Evolutionary conservation across 2,329 filamentous ascomycete genomes (phyloP).

Genomic region (Dendrostoma leiphaemia): DNA sequence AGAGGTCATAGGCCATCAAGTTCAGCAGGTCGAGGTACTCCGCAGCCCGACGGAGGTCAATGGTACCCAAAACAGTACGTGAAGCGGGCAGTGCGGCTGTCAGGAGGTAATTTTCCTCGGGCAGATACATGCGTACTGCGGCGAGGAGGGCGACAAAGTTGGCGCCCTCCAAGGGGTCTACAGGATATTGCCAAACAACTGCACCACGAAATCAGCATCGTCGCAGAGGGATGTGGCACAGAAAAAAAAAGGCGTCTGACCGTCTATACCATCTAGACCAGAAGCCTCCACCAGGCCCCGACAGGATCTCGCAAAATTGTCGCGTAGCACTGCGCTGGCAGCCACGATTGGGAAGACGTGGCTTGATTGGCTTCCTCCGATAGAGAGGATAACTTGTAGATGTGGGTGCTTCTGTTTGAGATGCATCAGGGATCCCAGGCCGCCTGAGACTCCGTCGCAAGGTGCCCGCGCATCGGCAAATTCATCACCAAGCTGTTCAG

Average conservation of each 20-base stretch:
- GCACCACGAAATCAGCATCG: not conserved
- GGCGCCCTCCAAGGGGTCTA: constrained; percentile 61
- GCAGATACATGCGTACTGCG: constrained; percentile 64
- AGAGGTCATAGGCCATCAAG: constrained; percentile 79
- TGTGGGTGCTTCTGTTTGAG: constrained; percentile 70
- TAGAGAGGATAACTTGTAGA: constrained; percentile 73
- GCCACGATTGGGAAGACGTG: constrained; percentile 69
- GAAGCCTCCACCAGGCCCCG: constrained; percentile 67
- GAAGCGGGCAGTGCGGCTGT: constrained; percentile 71
- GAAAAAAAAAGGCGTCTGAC: constrained; percentile 43
- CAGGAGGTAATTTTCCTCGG: constrained; percentile 65
- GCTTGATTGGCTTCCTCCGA: constrained; percentile 67
- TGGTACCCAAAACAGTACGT: constrained; percentile 63
- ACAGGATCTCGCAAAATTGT: constrained; percentile 70
- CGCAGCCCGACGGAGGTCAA: constrained; percentile 62
- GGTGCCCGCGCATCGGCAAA: constrained; percentile 72
- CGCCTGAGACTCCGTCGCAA: constrained; percentile 70
- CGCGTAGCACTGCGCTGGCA: constrained; percentile 54
- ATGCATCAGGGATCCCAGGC: constrained; percentile 69
- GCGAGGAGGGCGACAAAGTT: constrained; percentile 70
- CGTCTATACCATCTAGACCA: constrained; percentile 72
- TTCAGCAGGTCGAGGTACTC: constrained; percentile 73
- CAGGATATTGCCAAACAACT: constrained; percentile 83
- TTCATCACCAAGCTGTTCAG: constrained; percentile 68
- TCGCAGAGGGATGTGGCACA: not conserved